A percentile compares a stretch with the other conserved stretches of the same genome.
Conservation (phyloP, 139 green algal species). For the Chloropicon primus region DNA sequence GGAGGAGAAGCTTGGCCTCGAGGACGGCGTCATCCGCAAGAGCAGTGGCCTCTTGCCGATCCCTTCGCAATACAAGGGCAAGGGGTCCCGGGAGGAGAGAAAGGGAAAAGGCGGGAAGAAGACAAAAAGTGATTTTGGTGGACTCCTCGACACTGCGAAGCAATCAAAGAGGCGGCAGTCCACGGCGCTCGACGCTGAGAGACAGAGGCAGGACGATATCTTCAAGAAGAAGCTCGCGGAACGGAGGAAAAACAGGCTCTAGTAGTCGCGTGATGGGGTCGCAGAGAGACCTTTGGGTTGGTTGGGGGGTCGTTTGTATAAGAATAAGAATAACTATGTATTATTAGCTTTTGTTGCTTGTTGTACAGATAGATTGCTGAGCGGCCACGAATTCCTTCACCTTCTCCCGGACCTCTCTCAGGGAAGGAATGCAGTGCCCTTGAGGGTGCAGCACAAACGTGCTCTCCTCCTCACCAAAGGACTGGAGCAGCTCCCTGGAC, state of each 20-base stretch:
- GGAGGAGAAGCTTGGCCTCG: neutral
- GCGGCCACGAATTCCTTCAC: neutral
- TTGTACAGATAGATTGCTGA: too few relatives aligned
- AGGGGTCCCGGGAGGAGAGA: neutral
- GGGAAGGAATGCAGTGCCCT: neutral
- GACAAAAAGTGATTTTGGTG: neutral
- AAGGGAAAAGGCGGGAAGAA: neutral
- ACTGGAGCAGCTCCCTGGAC: neutral
- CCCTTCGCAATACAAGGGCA: neutral
- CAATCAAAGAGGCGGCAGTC: neutral
- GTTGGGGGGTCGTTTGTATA: too few relatives aligned
- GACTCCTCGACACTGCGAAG: neutral
- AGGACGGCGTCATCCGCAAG: neutral
- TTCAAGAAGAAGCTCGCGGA: neutral
- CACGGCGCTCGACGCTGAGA: neutral
- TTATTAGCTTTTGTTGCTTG: too few relatives aligned
- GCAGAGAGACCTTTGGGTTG: too few relatives aligned
- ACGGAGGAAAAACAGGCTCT: neutral
- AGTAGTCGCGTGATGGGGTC: neutral
- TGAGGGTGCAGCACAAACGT: neutral
- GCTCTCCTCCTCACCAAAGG: neutral
- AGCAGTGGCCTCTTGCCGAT: neutral
- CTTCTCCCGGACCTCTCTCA: neutral
- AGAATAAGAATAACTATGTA: too few relatives aligned
- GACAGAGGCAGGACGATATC: neutral